These are phyloP conservation scores for Melanopsichium pennsylvanicum DNA, from an alignment of 1,284 basidiomycete genomes.

Conservation along the genomic window DNA sequence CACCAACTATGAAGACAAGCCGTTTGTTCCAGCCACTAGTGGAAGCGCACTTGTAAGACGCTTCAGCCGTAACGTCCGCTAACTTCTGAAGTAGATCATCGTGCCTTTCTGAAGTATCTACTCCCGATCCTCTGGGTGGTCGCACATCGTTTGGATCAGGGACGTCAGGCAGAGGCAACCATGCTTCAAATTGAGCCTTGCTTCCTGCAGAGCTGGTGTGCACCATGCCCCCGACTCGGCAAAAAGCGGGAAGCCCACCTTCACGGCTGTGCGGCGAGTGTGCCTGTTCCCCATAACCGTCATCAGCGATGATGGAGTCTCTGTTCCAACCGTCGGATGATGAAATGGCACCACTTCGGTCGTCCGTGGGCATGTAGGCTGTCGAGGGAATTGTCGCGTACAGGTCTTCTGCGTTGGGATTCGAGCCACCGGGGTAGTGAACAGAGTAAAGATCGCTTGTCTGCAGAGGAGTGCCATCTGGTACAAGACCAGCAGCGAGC, in stretches of 20 bases:
- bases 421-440: constrained; percentile 29
- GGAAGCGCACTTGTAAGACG: constrained; percentile 18
- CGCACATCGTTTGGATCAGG: background rate
- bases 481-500: constrained; percentile 4
- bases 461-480: constrained; percentile 3
- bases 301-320: constrained; percentile 23
- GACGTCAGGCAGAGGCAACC: constrained; percentile 36
- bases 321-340: constrained; percentile 23
- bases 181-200: constrained; percentile 40
- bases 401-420: constrained; percentile 27
- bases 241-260: constrained; percentile 45
- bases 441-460: constrained; percentile 8
- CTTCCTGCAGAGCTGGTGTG: constrained; percentile 13
- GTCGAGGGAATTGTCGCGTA: constrained; percentile 21
- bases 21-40: constrained; percentile 34
- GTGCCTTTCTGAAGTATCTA: background rate
- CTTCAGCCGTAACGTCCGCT: background rate
- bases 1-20: constrained; percentile 36
- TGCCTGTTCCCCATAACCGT: constrained; percentile 36
- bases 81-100: too few species aligned
- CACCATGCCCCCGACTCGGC: constrained; percentile 43
- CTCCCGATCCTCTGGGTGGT: background rate
- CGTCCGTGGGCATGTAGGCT: constrained; percentile 20
- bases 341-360: constrained; percentile 18
- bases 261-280: background rate